Conservation (phyloP, 2,329 filamentous ascomycete species). For the Claviceps fusiformis region DNA sequence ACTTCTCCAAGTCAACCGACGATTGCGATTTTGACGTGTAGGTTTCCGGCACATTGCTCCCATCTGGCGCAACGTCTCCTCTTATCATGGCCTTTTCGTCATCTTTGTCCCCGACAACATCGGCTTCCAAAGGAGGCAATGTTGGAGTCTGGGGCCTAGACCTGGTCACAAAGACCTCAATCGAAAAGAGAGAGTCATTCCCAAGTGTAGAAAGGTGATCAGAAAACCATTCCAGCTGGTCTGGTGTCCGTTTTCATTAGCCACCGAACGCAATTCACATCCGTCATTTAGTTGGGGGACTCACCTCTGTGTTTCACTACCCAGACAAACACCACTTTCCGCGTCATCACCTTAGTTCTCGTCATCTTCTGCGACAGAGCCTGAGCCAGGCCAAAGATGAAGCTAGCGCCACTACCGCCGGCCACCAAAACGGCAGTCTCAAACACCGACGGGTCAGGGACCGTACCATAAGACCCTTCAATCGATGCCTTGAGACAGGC, state of each 20-base stretch:
- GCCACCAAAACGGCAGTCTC: conserved; percentile 46
- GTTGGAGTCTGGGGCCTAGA: background rate
- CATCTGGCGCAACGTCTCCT: background rate
- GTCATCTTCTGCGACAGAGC: conserved; percentile 19
- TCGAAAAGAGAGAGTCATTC: conserved; percentile 16
- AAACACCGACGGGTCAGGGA: conserved; percentile 36
- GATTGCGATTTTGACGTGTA: background rate
- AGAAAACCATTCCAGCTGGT: conserved; percentile 24
- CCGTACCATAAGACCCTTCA: conserved; percentile 45
- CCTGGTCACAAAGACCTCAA: conserved; percentile 24
- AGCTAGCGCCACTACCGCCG: conserved; percentile 48
- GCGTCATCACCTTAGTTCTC: conserved; percentile 6
- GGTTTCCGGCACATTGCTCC: background rate
- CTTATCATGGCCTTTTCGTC: background rate
- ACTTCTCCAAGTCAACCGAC: conserved; percentile 9
- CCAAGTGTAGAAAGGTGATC: conserved; percentile 20
- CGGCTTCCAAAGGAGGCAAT: background rate
- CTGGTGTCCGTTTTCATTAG: conserved; percentile 10
- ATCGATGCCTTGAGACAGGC: conserved; percentile 34
- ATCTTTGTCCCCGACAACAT: background rate
- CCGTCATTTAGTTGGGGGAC: conserved; percentile 4
- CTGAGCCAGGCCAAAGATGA: conserved; percentile 29
- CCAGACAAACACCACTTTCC: conserved; percentile 26
- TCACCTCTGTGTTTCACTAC: conserved; percentile 23
- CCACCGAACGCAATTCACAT: too few relatives aligned